Conservation (phyloP, 1,284 basidiomycete species). For the Puccinia novopanici region DNA sequence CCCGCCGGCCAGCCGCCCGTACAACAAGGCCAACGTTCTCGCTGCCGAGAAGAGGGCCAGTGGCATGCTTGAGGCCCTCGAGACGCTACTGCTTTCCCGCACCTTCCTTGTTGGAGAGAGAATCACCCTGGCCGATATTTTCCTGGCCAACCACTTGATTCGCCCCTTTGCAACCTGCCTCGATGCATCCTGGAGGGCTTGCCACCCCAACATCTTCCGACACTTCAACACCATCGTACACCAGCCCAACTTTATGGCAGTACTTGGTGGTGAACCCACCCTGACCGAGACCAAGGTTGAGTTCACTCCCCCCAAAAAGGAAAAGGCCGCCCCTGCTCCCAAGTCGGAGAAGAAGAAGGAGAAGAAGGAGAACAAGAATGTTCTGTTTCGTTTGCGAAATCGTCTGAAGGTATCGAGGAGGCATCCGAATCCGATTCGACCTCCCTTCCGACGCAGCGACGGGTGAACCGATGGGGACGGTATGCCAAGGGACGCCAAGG, state of each 20-base stretch:
- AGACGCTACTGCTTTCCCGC: slow-evolving; percentile 56
- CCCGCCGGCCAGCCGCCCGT: slow-evolving; percentile 36
- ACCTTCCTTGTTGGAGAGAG: slow-evolving; percentile 59
- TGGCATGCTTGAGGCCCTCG: slow-evolving; percentile 55
- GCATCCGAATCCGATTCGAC: no score
- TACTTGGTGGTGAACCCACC: slow-evolving; percentile 50
- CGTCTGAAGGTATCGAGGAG: no score
- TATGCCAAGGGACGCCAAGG: no score
- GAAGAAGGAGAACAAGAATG: slow-evolving; percentile 45
- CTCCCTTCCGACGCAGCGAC: no score
- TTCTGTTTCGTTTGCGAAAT: no score
- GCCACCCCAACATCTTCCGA: slow-evolving; percentile 58
- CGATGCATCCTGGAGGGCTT: slow-evolving; percentile 56
- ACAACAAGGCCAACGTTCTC: slow-evolving; percentile 53
- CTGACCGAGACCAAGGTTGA: slow-evolving; percentile 55
- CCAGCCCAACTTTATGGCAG: slow-evolving; percentile 55
- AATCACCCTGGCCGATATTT: slow-evolving; percentile 59
- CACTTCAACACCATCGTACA: slow-evolving; percentile 57
- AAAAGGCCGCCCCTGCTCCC: slow-evolving; percentile 53
- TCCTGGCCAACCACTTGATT: slow-evolving; percentile 54
- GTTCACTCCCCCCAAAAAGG: slow-evolving; percentile 56
- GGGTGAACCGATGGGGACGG: no score
- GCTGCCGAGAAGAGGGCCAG: slow-evolving; percentile 53
- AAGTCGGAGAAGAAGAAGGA: slow-evolving; percentile 54
- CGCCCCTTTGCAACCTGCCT: slow-evolving; percentile 52